Conservation (phyloP, 495 filamentous ascomycete species). For the Halenospora varia region DNA sequence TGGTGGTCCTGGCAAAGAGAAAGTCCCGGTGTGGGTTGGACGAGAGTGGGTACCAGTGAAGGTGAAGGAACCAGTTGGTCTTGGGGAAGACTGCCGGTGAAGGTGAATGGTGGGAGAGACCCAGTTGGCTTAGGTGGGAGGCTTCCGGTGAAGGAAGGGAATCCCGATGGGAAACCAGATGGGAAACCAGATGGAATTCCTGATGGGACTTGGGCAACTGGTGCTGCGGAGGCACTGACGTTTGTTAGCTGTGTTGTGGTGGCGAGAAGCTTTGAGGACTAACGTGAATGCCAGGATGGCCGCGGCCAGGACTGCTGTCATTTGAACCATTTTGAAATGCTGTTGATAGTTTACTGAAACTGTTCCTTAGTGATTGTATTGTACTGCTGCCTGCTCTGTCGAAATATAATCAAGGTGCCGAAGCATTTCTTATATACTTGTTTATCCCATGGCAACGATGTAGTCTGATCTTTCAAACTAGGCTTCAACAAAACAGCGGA, state of each 20-base stretch:
- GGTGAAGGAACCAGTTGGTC: neutral
- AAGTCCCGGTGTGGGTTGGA: neutral
- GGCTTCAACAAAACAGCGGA: neutral
- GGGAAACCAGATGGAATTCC: neutral
- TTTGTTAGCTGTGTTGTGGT: neutral
- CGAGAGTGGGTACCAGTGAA: neutral
- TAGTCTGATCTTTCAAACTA: neutral
- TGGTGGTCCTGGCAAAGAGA: neutral
- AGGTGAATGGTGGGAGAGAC: neutral
- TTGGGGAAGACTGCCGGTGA: neutral
- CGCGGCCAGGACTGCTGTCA: neutral
- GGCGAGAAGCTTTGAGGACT: neutral
- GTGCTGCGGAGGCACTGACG: neutral
- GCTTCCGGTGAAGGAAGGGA: neutral
- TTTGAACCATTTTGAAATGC: neutral
- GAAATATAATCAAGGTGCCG: neutral
- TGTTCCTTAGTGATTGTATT: neutral
- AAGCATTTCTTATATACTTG: neutral
- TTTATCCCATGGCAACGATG: neutral
- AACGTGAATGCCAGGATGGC: neutral
- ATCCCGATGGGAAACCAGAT: neutral
- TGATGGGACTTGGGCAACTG: neutral
- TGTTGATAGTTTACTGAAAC: neutral
- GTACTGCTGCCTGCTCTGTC: neutral
- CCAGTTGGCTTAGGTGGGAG: neutral